These are phyloP conservation scores for Diaporthe sp. DNA, from an alignment of 2,329 filamentous ascomycete genomes.

Conservation along the genomic window DNA sequence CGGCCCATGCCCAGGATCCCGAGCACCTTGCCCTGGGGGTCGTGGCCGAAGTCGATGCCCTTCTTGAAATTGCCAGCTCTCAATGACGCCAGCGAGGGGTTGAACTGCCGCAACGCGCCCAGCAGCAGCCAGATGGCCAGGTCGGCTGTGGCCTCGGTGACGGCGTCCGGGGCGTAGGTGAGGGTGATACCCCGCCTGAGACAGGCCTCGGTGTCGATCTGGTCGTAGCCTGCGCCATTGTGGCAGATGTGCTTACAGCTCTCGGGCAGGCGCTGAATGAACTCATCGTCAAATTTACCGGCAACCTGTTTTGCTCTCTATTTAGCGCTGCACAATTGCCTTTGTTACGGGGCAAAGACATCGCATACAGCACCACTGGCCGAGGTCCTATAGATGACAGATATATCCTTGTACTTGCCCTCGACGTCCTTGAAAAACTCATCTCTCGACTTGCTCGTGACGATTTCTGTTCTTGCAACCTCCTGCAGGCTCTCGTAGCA, in stretches of 20 bases:
- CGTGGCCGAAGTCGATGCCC: slow-evolving; percentile 43
- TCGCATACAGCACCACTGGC: not conserved
- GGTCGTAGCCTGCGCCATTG: slow-evolving; percentile 55
- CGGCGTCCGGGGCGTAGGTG: slow-evolving; percentile 64
- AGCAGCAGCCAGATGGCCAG: slow-evolving; percentile 53
- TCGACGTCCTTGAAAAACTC: not conserved
- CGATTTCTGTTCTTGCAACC: not conserved
- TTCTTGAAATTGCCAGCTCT: slow-evolving; percentile 51
- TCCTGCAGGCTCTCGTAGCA: slow-evolving; percentile 1
- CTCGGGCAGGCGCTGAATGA: slow-evolving; percentile 46
- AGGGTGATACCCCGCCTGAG: slow-evolving; percentile 59
- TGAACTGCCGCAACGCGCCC: slow-evolving; percentile 57
- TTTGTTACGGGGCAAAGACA: not conserved
- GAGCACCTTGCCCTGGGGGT: slow-evolving; percentile 55
- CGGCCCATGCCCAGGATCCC: slow-evolving; percentile 60
- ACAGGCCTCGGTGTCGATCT: slow-evolving; percentile 54
- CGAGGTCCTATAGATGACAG: not conserved
- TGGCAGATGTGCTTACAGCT: slow-evolving; percentile 48
- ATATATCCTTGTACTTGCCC: slow-evolving; percentile 7
- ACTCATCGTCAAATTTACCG: slow-evolving; percentile 54
- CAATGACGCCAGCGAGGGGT: slow-evolving; percentile 48
- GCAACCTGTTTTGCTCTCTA: slow-evolving; percentile 18
- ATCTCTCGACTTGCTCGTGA: not conserved
- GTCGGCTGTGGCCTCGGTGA: slow-evolving; percentile 62
- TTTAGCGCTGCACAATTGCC: not conserved